Percentiles rank a stretch among this genome's conserved stretches.
phyloP scores from a whole-genome alignment of 2,329 filamentous ascomycete genomes.

The Scedosporium minutisporum region DNA sequence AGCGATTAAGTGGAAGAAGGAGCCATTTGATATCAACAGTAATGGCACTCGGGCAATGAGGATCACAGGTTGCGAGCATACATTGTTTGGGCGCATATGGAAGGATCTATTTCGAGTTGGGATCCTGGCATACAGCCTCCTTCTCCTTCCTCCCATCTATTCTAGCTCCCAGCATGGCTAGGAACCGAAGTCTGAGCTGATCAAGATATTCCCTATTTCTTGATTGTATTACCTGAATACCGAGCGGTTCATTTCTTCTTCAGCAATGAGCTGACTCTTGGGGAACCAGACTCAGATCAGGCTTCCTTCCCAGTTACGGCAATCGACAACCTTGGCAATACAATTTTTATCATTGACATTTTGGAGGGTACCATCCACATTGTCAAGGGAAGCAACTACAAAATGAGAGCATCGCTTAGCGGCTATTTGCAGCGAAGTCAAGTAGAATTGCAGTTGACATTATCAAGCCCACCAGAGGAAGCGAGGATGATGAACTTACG shows the following conservation, averaged over 20 bases:
- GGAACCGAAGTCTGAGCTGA: too few species aligned
- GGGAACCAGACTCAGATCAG: background rate
- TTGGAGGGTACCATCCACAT: background rate
- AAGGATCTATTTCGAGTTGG: too few species aligned
- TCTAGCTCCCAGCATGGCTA: too few species aligned
- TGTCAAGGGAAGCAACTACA: background rate
- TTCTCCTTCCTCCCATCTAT: too few species aligned
- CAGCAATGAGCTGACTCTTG: background rate
- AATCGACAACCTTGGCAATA: background rate
- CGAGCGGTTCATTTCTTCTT: background rate
- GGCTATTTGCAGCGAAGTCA: background rate
- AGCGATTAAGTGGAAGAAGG: too few species aligned
- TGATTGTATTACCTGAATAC: too few species aligned
- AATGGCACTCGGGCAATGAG: too few species aligned
- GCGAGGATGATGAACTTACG: background rate
- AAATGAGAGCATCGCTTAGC: background rate
- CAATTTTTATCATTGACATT: background rate
- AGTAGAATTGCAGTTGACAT: background rate
- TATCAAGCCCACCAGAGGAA: background rate
- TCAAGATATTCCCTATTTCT: too few species aligned
- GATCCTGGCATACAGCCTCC: too few species aligned
- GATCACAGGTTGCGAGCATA: too few species aligned
- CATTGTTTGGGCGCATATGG: too few species aligned
- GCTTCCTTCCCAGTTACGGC: background rate
- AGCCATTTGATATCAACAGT: too few species aligned